Base-by-base conservation (phyloP, 495 filamentous ascomycete species). In the Aspergillus carlsbadensis region DNA sequence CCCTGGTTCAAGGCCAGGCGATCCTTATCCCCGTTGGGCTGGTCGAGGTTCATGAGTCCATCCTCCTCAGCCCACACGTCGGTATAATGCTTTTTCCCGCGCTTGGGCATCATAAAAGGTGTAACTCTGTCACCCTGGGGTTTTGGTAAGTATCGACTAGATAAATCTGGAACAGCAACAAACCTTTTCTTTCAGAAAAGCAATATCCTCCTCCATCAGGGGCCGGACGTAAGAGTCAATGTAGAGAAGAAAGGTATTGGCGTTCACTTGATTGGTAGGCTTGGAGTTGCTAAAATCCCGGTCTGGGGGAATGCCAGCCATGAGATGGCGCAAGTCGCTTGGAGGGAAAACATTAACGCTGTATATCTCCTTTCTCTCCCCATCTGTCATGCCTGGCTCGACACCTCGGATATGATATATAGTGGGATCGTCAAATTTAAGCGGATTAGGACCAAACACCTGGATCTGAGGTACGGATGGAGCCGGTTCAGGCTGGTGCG, bases 61-160 rank as follows among this genome's bases (percentile, higher is more conserved):
- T 98, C 94, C 62, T 98, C 94, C 59, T 95, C 91, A 1, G 90
- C 85, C 95, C 95, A 99, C 5, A 90, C 75, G 55, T 97, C 91
- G 10, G 80, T 85, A 71, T 98, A 98, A 65, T 87, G 85, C 58
- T 84, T 85, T 70, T 90, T 88, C 34, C 92, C 94, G 8, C 92
- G 86, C 47, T 85, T 84, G 1, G 92, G 93, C 72, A 93, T 92
- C 35, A 94, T 74, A 60, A 96, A 97, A 2, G 92, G 88, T 11
- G 78, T 85, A 7, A 82, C 67, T 18, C 95, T 86, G 70, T 99
- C 91, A 45, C 91, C 92, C 75, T 83, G 42, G 18, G 46, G 34
- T n/a, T 62, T 68, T 35, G 66, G 59, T 61, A 5, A 46, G 18
- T 52, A 14, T 3, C 22, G 46, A 14, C 11, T 15, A 40, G 34